These are phyloP conservation scores for Ceriops zippeliana DNA, from an alignment of 345 rosid genomes.

Conservation along the genomic window DNA sequence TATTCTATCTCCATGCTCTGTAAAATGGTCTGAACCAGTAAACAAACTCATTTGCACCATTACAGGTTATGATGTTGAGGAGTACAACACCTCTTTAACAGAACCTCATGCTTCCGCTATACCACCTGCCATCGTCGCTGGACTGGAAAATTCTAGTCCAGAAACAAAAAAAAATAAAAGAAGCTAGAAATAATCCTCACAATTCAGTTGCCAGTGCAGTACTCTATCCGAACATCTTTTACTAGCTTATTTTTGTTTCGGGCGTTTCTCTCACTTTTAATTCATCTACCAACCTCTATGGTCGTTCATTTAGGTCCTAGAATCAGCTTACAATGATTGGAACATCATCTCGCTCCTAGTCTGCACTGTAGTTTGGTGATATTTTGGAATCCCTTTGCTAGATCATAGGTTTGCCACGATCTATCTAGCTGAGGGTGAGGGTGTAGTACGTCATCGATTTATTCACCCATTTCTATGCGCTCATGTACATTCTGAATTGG, in stretches of 20 bases:
- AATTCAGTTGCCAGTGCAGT: constrained; percentile 29
- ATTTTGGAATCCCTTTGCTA: too few relatives aligned
- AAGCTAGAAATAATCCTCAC: constrained; percentile 26
- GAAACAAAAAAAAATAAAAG: constrained; percentile 23
- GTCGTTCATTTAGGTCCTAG: constrained; percentile 1
- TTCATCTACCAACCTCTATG: constrained; percentile 9
- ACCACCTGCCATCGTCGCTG: constrained; percentile 66
- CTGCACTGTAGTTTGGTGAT: too few relatives aligned
- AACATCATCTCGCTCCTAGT: too few relatives aligned
- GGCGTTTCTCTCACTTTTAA: too few relatives aligned
- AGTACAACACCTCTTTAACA: constrained; percentile 22
- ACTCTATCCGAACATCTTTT: constrained; percentile 6
- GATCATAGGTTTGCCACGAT: too few relatives aligned
- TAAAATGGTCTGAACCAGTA: not conserved
- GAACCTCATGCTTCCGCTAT: constrained; percentile 41
- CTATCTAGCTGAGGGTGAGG: too few relatives aligned
- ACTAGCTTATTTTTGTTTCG: not conserved
- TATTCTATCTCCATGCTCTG: not conserved
- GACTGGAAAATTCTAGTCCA: constrained; percentile 29
- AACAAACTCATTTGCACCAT: not conserved
- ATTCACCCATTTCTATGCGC: too few relatives aligned
- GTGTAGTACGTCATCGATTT: too few relatives aligned
- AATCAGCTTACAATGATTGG: too few relatives aligned
- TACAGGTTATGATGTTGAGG: constrained; percentile 66
- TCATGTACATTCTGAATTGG: too few relatives aligned